phyloP scores from a whole-genome alignment of 208 protist genomes.

The Endotrypanum monterogeii region DNA sequence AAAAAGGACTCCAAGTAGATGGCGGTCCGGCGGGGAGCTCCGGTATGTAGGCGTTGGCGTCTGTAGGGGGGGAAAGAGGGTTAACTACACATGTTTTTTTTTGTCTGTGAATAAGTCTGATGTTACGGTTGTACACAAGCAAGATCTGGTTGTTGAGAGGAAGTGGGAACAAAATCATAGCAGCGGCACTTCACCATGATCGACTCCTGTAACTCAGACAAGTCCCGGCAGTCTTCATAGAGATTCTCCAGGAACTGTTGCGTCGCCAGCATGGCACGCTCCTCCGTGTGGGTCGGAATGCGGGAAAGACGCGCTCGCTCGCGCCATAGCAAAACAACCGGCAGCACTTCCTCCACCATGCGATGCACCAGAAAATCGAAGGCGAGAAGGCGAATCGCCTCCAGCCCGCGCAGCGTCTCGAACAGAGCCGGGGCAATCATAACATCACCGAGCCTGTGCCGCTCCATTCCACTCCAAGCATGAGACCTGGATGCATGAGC shows the following conservation, averaged over 20 bases:
- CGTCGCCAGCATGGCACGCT: slow-evolving; percentile 42
- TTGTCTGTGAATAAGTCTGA: background rate
- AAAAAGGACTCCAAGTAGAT: background rate
- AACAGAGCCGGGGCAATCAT: slow-evolving; percentile 55
- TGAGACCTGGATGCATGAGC: slow-evolving; percentile 26
- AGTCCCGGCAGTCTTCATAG: slow-evolving; percentile 16
- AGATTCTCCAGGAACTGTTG: slow-evolving; percentile 36
- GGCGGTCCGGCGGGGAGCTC: background rate
- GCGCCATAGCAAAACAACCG: slow-evolving; percentile 74
- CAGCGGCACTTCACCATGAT: slow-evolving; percentile 20
- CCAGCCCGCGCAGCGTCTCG: slow-evolving; percentile 50
- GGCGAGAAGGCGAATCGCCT: slow-evolving; percentile 57
- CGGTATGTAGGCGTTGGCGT: background rate
- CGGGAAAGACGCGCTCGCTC: slow-evolving; percentile 54
- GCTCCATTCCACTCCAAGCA: slow-evolving; percentile 44
- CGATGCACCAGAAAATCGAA: slow-evolving; percentile 70
- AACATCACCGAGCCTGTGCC: slow-evolving; percentile 56
- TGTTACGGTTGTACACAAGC: background rate
- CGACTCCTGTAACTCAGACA: slow-evolving; percentile 7
- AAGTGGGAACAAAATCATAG: slow-evolving; percentile 8
- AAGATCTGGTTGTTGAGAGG: background rate
- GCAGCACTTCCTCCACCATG: slow-evolving; percentile 79
- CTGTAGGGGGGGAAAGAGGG: background rate
- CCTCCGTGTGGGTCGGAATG: slow-evolving; percentile 81
- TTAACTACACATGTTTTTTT: background rate